Evolutionary conservation across 225 moss, liverwort and hornwort species (phyloP), one percentile per base, ranked within the genome.

Genomic region (Sphagnum contortum): DNA sequence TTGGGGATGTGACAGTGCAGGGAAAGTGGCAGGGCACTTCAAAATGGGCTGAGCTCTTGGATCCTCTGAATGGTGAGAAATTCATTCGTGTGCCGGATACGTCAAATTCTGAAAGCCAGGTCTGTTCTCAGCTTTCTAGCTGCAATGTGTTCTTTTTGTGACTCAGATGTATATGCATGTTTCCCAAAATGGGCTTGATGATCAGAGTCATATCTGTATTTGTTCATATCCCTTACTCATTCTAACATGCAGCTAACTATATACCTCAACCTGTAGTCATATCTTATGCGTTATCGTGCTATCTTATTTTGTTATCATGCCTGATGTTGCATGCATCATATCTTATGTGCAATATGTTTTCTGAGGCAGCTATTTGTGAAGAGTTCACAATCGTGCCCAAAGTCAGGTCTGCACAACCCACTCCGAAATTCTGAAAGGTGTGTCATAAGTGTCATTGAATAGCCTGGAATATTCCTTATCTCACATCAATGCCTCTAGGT

Each of bases 381-480:
- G 57, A 88, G 87, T 64, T 84, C 93, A 75, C 78, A 71, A 73
- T 69, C 91, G 63, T 99, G 98, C 61, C 83, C 93, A 48, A 99
- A 99, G 69, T 84, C 98, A 55, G 98, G 98, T 74, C 82, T 99
- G 68, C 98, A 99, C 82, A 99, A 99, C 71, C 98, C 98, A 51
- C 81, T 99, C 47, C 93, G 91, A 67, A 88, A 88, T 61, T 87
- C 89, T 12, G 98, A 93, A 77, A 93, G 96, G 96, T 98, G 65
- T 68, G 89, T 70, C 50, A 57, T 47, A 44, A 62, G 59, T 48
- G 50, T 61, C 12, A 12, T 57, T 52, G 29, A 29, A 29, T 29
- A 29, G 29, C 29, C 29, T 29, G 0, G 1, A 29, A 29, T 29
- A 29, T 29, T 29, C 29, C 29, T 29, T 29, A 29, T 29, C 29